Conservation (phyloP, 1,139 yeast species). For the Spencermartinsiella ligniputridi region DNA sequence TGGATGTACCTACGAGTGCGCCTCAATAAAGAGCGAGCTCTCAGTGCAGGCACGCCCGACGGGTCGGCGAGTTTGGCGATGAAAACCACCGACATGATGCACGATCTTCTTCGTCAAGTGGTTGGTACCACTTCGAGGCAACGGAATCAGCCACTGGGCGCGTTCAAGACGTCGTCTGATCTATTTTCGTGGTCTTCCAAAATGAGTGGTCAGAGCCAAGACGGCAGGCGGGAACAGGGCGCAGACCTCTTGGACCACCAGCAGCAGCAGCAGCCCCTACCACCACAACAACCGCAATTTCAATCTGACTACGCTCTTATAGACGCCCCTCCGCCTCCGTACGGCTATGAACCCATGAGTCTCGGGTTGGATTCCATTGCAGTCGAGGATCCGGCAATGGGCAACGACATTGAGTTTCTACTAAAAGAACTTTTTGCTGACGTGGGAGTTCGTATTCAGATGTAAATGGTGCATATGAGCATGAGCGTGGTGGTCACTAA, state of each 20-base stretch:
- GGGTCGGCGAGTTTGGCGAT: conserved; percentile 2
- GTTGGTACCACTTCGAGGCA: not conserved
- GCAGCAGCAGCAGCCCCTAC: not conserved
- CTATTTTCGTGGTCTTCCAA: not conserved
- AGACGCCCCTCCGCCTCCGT: not conserved
- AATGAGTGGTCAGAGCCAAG: not conserved
- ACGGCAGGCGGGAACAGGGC: not conserved
- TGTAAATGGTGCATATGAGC: too few relatives aligned
- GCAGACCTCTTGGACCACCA: not conserved
- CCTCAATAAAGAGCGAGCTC: not conserved
- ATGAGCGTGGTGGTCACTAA: too few relatives aligned
- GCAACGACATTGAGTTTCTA: conserved; percentile 9
- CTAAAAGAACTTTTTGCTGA: conserved; percentile 12
- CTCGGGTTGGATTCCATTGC: not conserved
- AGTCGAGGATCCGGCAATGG: conserved; percentile 2
- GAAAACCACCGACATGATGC: conserved; percentile 5
- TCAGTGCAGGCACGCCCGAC: not conserved
- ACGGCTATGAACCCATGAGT: not conserved
- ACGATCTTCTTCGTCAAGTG: not conserved
- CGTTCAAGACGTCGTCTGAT: not conserved
- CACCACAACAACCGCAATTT: not conserved
- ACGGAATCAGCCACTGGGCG: not conserved
- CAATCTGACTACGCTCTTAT: not conserved
- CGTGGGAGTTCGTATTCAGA: conserved; percentile 1
- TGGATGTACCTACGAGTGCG: not conserved